Evolutionary conservation across 176 grass and related monocot species (phyloP), one percentile per base, ranked within the genome.

Genomic region (Eleusine indica): DNA sequence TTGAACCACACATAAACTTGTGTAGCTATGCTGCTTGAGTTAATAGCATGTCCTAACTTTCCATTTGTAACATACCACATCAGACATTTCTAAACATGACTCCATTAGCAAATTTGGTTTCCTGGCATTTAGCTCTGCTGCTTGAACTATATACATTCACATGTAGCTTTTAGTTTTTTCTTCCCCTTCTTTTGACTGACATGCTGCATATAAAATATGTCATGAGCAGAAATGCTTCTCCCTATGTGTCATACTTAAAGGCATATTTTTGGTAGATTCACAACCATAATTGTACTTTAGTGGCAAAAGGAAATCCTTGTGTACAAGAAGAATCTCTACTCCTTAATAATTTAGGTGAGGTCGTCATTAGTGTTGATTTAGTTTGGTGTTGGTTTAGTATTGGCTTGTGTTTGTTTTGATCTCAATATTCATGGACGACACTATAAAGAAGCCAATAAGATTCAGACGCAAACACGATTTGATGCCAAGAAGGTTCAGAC

Each of bases 271-370:
- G 29, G 29, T 76, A 46, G 53, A 52, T 68, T 39, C 30, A 80
- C 87, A 72, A 84, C 29, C 16, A 51, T 14, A 75, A 70, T 21
- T 74, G 39, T 51, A 63, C 74, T 85, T 70, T 7, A 29, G 47
- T 63, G 62, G 57, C 64, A 64, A 61, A 58, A 46, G 56, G 16
- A 14, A 75, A 69, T 75, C 8, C 13, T 51, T 21, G 6, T 40
- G 12, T 76, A 53, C 79, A 80, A 81, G 67, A 80, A 68, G 32
- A 17, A 19, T 35, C 32, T 35, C 32, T 35, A 35, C 32, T 35
- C 32, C 32, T 2, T 35, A 35, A 35, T 35, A 35, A 35, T 35
- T 35, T 35, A 2, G 32, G 32, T 35, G 32, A 35, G 32, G 32
- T 2, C 32, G 32, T 35, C 32, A 35, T 35, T 35, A 2, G 32